phyloP scores from a whole-genome alignment of 306 rosid genomes.

The Clitoria ternatea region DNA sequence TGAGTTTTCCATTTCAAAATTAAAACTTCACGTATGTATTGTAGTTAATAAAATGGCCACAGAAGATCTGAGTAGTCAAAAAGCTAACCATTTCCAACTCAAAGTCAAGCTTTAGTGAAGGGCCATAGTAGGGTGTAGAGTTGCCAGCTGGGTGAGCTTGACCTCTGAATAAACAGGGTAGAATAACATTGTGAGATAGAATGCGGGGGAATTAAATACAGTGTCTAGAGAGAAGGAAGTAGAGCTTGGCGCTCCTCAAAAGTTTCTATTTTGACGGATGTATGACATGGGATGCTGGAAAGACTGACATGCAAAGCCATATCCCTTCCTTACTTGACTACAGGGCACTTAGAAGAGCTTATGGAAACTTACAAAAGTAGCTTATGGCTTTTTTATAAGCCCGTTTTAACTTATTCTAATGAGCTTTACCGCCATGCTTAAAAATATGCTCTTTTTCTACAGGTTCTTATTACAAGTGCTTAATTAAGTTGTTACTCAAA shows the following conservation, averaged over 20 bases:
- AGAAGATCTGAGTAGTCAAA: background rate
- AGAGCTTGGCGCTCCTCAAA: background rate
- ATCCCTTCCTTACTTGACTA: background rate
- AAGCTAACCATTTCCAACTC: slow-evolving; percentile 91
- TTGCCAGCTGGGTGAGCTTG: slow-evolving; percentile 67
- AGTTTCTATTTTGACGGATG: background rate
- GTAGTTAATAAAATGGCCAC: background rate
- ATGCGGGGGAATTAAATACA: slow-evolving; percentile 12
- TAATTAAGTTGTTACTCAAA: too few relatives aligned
- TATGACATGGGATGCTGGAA: background rate
- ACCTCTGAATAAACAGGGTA: slow-evolving; percentile 56
- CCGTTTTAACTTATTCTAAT: too few relatives aligned
- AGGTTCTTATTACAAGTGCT: too few relatives aligned
- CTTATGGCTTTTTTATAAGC: too few relatives aligned
- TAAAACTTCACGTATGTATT: background rate
- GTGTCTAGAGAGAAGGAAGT: background rate
- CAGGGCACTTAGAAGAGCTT: background rate
- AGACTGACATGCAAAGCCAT: background rate
- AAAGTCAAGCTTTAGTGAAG: slow-evolving; percentile 73
- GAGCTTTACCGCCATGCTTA: too few relatives aligned
- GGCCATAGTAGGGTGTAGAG: slow-evolving; percentile 76
- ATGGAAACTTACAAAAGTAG: too few relatives aligned
- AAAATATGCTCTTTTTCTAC: too few relatives aligned
- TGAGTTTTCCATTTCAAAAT: background rate
- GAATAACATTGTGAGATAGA: slow-evolving; percentile 15